Base-by-base conservation (phyloP, 345 rosid genomes). In the Diplotaxis tenuifolia region DNA sequence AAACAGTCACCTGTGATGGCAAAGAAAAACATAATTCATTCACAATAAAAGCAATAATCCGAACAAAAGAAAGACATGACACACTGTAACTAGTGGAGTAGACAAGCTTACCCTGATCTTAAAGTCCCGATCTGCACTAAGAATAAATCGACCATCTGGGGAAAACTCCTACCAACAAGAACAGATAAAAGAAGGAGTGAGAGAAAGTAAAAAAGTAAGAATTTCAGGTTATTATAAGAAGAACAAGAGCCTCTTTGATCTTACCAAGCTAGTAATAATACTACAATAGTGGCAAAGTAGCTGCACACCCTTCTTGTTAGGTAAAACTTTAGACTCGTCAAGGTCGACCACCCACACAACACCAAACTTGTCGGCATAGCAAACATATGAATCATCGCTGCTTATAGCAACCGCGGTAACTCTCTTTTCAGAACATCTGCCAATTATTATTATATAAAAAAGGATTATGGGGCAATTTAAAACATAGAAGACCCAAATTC, bases 311-410 rank as follows among this genome's bases (percentile, higher is more conserved):
- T 87, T 87, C 81, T 81, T 82, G 80, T 75, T 67, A 36, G 73
- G 80, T 25, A 65, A 10, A 79, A 67, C 52, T 63, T 75, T 55
- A 59, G 78, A 70, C 25, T 80, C 84, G 20, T 75, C 82, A 32
- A 85, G 71, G 76, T 79, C 85, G 75, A 89, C 83, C 75, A 85
- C 92, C 98, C 99, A 89, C 65, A 92, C 97, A 80, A 84, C 94
- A 83, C 98, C 98, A 79, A 92, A 92, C 77, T 90, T 92, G 73
- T 96, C 98, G 62, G 98, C 93, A 72, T 84, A 96, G 67, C 97
- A 92, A 64, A 86, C 89, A 81, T 84, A 62, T 49, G 70, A 75
- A 21, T 84, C 92, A 77, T 90, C 87, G 19, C 81, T 73, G 75
- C 90, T 88, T 71, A 95, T 65, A 57, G 96, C 89, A 75, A 90